These are phyloP conservation scores for Acanthamoeba lenticulata DNA, from an alignment of 208 protist genomes.

Conservation along the genomic window DNA sequence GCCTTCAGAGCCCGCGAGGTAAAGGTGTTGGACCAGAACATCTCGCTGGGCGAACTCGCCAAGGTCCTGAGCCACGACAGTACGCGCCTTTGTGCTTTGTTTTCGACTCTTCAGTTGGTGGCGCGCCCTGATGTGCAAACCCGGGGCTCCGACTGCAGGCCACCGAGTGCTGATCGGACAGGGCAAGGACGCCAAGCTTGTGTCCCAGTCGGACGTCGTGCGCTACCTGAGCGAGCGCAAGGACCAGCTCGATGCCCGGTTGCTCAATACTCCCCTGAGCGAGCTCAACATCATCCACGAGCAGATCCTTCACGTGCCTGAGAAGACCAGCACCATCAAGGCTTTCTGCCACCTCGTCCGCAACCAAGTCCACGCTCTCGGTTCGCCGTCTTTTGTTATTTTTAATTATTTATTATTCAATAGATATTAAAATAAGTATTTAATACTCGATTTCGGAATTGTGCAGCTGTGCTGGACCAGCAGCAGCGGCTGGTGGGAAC, in stretches of 20 bases:
- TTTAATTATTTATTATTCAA: not conserved
- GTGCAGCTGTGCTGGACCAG: not conserved
- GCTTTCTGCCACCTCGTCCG: not conserved
- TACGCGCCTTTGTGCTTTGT: no score
- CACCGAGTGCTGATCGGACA: not conserved
- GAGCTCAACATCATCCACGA: slow-evolving; percentile 15
- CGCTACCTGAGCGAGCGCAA: slow-evolving; percentile 41
- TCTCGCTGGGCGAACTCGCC: not conserved
- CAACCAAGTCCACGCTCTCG: not conserved
- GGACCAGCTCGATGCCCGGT: not conserved
- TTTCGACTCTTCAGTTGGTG: no score
- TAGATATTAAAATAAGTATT: not conserved
- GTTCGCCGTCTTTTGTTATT: not conserved
- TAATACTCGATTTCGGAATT: not conserved
- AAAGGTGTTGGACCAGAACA: not conserved
- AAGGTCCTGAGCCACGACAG: not conserved
- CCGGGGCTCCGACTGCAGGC: no score
- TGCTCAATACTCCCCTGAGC: not conserved
- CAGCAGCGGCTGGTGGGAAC: not conserved
- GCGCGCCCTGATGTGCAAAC: no score
- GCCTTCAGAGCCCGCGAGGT: not conserved
- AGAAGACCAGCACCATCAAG: not conserved
- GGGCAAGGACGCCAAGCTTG: not conserved
- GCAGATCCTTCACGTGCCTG: not conserved
- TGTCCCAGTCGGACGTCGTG: slow-evolving; percentile 25